Evolutionary conservation across 805 yeast species (phyloP).

Genomic region (Saturnispora zaruensis): DNA sequence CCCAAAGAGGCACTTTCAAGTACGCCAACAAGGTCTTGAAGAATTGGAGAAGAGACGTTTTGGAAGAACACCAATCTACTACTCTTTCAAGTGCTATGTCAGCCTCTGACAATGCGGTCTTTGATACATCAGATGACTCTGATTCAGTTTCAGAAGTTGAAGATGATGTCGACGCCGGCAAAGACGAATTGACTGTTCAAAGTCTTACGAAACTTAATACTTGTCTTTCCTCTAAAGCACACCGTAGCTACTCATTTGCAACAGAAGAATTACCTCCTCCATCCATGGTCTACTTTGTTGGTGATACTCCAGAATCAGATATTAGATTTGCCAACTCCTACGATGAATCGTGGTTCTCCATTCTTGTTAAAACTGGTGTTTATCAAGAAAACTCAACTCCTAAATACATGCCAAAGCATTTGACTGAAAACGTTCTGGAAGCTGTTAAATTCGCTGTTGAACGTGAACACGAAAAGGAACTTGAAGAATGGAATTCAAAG

Average conservation of each 20-base stretch:
- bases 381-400: conserved; percentile 75
- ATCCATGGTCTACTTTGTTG: conserved; percentile 79
- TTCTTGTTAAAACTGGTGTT: conserved; percentile 80
- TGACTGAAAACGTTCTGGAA: conserved; percentile 65
- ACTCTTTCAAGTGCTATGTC: neutral
- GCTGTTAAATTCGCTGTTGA: conserved; percentile 80
- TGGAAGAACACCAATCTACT: conserved; percentile 48
- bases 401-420: conserved; percentile 68
- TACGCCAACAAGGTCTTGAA: conserved; percentile 73
- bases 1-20: conserved; percentile 78
- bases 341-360: conserved; percentile 78
- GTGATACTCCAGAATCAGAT: conserved; percentile 86
- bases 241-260: neutral
- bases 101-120: conserved; percentile 1
- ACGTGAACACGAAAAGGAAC: conserved; percentile 65
- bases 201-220: conserved; percentile 36
- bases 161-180: conserved; percentile 25
- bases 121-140: conserved; percentile 6
- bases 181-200: conserved; percentile 39
- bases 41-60: conserved; percentile 69
- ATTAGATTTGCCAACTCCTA: conserved; percentile 82
- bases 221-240: neutral
- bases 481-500: conserved; percentile 59
- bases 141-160: conserved; percentile 13
- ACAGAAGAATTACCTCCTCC: conserved; percentile 61